phyloP scores from a whole-genome alignment of 371 early-diverging fungal genomes.

The Amoeboaphelidium occidentale region DNA sequence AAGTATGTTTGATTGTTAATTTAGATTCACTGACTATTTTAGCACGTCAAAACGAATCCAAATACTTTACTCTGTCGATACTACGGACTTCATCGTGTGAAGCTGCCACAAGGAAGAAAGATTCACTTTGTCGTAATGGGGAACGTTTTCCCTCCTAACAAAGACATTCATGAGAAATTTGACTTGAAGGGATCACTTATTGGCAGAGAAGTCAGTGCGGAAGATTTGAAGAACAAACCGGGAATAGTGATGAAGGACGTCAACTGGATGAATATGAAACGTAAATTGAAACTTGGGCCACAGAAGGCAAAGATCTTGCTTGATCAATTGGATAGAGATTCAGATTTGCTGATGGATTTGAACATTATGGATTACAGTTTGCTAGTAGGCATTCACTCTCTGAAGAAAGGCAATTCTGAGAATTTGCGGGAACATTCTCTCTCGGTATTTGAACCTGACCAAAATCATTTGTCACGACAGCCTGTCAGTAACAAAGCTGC shows the following conservation, averaged over 20 bases:
- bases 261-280: constrained; percentile 56
- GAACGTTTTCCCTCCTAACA: constrained; percentile 83
- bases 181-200: constrained; percentile 85
- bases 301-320: constrained; percentile 40
- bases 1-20: neutral
- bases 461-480: constrained; percentile 2
- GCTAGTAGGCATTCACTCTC: constrained; percentile 71
- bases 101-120: constrained; percentile 65
- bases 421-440: constrained; percentile 62
- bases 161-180: constrained; percentile 81
- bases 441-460: constrained; percentile 33
- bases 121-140: constrained; percentile 97
- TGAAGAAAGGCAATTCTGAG: constrained; percentile 48
- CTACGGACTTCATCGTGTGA: constrained; percentile 84
- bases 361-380: constrained; percentile 95
- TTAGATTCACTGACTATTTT: neutral
- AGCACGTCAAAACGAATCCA: constrained; percentile 73
- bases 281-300: constrained; percentile 57
- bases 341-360: constrained; percentile 34
- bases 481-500: neutral
- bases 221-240: constrained; percentile 37
- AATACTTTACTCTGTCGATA: constrained; percentile 75
- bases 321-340: constrained; percentile 60
- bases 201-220: constrained; percentile 45
- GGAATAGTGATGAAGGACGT: constrained; percentile 75